Conservation (phyloP, 352 stramenopile genomes). For the Globisporangium paroecandrum region DNA sequence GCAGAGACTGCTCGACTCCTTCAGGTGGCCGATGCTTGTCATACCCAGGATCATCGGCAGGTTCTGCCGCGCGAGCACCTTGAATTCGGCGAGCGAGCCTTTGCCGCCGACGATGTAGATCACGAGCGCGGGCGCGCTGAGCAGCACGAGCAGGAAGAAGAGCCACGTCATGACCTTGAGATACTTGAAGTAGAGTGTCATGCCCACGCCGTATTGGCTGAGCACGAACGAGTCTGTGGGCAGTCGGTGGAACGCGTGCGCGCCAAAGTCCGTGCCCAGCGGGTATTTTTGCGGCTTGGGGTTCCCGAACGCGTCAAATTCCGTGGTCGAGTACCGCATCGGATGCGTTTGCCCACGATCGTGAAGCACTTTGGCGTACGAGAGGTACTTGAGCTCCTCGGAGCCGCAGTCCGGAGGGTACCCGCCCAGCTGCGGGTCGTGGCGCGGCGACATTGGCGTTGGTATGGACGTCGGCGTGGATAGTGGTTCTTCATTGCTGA, state of each 20-base stretch:
- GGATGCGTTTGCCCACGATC: constrained; percentile 68
- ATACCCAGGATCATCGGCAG: constrained; percentile 64
- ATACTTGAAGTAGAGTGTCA: constrained; percentile 86
- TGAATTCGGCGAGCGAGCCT: constrained; percentile 51
- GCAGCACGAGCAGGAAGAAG: constrained; percentile 69
- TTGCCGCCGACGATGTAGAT: constrained; percentile 71
- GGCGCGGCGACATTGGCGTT: constrained; percentile 30
- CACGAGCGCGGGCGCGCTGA: constrained; percentile 54
- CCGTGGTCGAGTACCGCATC: constrained; percentile 66
- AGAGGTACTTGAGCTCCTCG: constrained; percentile 71
- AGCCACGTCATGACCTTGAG: constrained; percentile 84
- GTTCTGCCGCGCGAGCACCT: constrained; percentile 63
- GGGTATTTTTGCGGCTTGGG: constrained; percentile 54
- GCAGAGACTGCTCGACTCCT: constrained; percentile 60
- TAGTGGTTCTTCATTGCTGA: background rate
- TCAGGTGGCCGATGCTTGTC: constrained; percentile 79
- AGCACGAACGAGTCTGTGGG: constrained; percentile 73
- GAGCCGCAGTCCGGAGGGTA: constrained; percentile 80
- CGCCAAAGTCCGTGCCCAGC: constrained; percentile 68
- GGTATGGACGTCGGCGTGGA: background rate
- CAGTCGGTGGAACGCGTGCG: constrained; percentile 68
- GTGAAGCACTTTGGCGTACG: constrained; percentile 69
- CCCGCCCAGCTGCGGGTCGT: constrained; percentile 60
- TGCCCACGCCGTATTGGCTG: constrained; percentile 73
- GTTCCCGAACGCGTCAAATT: constrained; percentile 51